Conservation (phyloP, 345 rosid species). For the Mallotus nudiflorus region DNA sequence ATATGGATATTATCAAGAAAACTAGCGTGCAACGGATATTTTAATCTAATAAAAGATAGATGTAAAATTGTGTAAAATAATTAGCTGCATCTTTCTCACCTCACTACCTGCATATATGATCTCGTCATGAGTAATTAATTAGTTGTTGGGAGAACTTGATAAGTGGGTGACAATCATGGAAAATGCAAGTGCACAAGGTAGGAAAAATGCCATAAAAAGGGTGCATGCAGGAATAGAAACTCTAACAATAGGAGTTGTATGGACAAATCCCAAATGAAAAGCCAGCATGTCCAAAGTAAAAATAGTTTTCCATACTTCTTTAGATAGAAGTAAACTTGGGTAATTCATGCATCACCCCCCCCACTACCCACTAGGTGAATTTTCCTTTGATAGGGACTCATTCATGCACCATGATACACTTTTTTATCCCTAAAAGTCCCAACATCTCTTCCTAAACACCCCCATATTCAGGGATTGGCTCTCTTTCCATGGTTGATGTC, state of each 20-base stretch:
- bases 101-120: no score
- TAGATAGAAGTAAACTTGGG: neutral
- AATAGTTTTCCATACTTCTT: neutral
- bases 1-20: no score
- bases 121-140: no score
- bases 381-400: neutral
- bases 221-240: no score
- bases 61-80: no score
- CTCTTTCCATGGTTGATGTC: conserved; percentile 5
- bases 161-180: no score
- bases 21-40: no score
- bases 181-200: no score
- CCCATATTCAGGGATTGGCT: conserved; percentile 11
- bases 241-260: neutral
- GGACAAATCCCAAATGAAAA: neutral
- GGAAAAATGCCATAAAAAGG: neutral
- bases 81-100: no score
- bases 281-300: conserved; percentile 10
- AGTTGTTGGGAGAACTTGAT: no score
- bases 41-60: no score
- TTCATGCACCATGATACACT: conserved; percentile 4
- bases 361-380: neutral
- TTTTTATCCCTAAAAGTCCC: neutral
- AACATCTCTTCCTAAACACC: conserved; percentile 1
- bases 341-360: neutral